phyloP scores from a whole-genome alignment of 1,284 basidiomycete species.

The Wolfiporia cocos region DNA sequence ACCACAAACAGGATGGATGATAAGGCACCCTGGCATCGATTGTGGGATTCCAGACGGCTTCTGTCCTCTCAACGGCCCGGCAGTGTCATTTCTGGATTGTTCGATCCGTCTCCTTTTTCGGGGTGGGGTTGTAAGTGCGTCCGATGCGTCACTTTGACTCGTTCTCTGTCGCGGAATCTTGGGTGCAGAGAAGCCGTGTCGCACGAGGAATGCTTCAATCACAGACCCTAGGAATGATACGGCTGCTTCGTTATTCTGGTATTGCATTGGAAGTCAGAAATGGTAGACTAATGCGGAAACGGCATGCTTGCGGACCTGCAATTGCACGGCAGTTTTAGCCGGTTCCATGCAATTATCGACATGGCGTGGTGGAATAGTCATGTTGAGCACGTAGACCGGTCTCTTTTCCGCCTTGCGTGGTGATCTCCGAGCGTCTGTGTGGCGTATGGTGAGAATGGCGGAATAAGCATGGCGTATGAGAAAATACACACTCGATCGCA shows the following conservation, averaged over 20 bases:
- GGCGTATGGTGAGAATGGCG: no score
- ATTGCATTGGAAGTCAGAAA: background rate
- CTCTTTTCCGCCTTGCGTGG: constrained; percentile 71
- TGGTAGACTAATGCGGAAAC: background rate
- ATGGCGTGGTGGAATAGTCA: constrained; percentile 55
- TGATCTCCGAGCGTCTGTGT: constrained; percentile 54
- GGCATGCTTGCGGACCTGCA: constrained; percentile 70
- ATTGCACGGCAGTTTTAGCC: constrained; percentile 59
- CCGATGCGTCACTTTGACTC: background rate
- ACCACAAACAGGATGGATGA: no score
- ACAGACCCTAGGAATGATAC: background rate
- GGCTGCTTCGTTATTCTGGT: background rate
- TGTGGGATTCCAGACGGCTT: no score
- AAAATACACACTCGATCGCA: constrained; percentile 36
- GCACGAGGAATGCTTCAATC: constrained; percentile 59
- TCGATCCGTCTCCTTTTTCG: background rate
- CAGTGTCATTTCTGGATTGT: background rate
- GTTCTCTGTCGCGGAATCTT: background rate
- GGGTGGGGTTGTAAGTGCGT: no score
- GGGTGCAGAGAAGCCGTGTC: constrained; percentile 50
- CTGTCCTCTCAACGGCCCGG: no score
- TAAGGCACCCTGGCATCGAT: no score
- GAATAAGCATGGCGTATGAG: background rate
- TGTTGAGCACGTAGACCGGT: constrained; percentile 77
- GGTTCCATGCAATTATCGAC: constrained; percentile 80